These are phyloP conservation scores for Xylariaceae sp. DNA, from an alignment of 2,329 filamentous ascomycete genomes.

Conservation along the genomic window DNA sequence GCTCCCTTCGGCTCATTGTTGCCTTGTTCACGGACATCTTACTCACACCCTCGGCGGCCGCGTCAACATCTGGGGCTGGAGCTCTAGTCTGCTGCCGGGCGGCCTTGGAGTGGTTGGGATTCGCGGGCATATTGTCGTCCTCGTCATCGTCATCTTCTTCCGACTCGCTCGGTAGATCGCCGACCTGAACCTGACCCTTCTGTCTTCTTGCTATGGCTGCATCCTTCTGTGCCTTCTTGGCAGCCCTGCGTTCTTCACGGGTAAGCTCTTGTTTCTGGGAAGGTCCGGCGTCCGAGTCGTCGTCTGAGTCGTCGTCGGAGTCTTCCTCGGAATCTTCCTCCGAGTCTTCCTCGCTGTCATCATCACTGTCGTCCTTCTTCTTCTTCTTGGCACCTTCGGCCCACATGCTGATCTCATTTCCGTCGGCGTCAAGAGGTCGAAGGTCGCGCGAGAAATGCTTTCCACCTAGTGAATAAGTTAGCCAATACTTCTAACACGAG, in stretches of 20 bases:
- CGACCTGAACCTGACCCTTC: constrained; percentile 75
- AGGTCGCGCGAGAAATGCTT: constrained; percentile 95
- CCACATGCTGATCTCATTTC: constrained; percentile 91
- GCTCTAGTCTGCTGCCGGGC: constrained; percentile 64
- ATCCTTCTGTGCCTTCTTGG: constrained; percentile 89
- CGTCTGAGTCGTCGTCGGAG: constrained; percentile 47
- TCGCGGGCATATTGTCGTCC: constrained; percentile 76
- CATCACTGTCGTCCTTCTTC: constrained; percentile 58
- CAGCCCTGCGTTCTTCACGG: constrained; percentile 86
- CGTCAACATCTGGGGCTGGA: constrained; percentile 51
- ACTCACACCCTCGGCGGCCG: constrained; percentile 61
- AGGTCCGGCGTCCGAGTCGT: constrained; percentile 56
- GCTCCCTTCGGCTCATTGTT: constrained; percentile 58
- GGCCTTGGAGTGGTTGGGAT: constrained; percentile 89
- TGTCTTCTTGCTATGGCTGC: constrained; percentile 82
- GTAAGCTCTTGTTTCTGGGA: constrained; percentile 63
- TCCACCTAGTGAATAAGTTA: constrained; percentile 66
- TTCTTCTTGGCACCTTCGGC: constrained; percentile 60
- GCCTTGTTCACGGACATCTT: constrained; percentile 61
- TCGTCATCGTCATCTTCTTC: constrained; percentile 41
- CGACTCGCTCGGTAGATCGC: constrained; percentile 81
- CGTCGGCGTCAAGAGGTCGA: constrained; percentile 85
- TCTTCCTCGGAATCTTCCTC: constrained; percentile 45
- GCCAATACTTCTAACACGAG: neutral
- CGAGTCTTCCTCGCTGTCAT: constrained; percentile 57